phyloP scores from a whole-genome alignment of 208 protist species.

The Chromosphaera perkinsii region DNA sequence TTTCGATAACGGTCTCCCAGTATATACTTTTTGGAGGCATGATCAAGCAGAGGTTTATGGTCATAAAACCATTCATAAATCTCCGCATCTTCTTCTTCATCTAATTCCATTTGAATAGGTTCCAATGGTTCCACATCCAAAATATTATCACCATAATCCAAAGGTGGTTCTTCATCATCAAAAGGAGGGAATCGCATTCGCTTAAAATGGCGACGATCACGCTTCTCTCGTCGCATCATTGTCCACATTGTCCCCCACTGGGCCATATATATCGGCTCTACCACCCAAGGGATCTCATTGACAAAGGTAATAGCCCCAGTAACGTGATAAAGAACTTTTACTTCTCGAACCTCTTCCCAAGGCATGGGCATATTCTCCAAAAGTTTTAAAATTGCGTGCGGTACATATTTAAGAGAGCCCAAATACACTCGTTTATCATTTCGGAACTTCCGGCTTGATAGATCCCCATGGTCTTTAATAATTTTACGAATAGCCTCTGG shows the following conservation, averaged over 20 bases:
- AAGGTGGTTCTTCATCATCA: slow-evolving; percentile 96
- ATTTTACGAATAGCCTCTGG: slow-evolving; percentile 98
- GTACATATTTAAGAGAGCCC: slow-evolving; percentile 94
- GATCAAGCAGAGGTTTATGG: slow-evolving; percentile 76
- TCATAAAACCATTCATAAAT: slow-evolving; percentile 99
- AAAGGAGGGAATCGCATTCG: slow-evolving; percentile 97
- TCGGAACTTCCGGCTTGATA: slow-evolving; percentile 93
- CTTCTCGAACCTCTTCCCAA: slow-evolving; percentile 82
- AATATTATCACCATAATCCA: slow-evolving; percentile 98
- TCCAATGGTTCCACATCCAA: slow-evolving; percentile 91
- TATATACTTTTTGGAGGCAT: too few species aligned
- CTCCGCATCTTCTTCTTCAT: slow-evolving; percentile 91
- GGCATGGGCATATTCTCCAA: slow-evolving; percentile 99
- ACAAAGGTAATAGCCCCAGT: slow-evolving; percentile 99
- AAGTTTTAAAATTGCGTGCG: slow-evolving; percentile 98
- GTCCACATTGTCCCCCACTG: slow-evolving; percentile 99
- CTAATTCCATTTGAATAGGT: slow-evolving; percentile 89
- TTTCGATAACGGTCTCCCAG: slow-evolving; percentile 75
- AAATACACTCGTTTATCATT: slow-evolving; percentile 98
- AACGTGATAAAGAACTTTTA: slow-evolving; percentile 97
- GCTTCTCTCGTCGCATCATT: slow-evolving; percentile 98
- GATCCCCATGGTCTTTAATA: slow-evolving; percentile 98
- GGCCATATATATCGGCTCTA: slow-evolving; percentile 96
- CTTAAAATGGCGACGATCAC: slow-evolving; percentile 89
- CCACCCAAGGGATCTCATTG: slow-evolving; percentile 97